Evolutionary conservation across 805 yeast species (phyloP), one percentile per base, ranked within the genome.

Genomic region (Candida chauliodis): DNA sequence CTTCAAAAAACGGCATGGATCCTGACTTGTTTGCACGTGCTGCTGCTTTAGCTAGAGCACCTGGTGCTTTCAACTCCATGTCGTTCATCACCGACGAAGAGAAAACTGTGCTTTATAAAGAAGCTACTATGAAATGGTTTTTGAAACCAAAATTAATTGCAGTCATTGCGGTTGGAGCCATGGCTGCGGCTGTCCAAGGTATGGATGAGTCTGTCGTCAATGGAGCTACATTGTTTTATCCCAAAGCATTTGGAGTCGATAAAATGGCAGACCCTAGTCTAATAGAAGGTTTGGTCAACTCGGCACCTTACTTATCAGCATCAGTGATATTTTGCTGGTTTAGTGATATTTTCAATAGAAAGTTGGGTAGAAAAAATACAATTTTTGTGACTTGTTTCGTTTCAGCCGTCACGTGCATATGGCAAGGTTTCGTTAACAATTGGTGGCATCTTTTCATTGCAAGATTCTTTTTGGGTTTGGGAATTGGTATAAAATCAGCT

Each of bases 121-220:
- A 55, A 66, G 74, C 51, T 49, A 65, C 57, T n/a, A 51, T 58
- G 27, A 63, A 52, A 38, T 68, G 71, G 70, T 63, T 63, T 38
- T 71, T 74, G 18, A 78, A 74, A 64, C 16, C 50, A 8, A 76
- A 70, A 42, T 63, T 82, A 48, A 56, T 74, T 44, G 76, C 66
- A 42, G 71, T 75, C 15, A 73, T 77, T 56, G 72, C 79, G 7
- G 60, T 79, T 50, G 78, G 83, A 32, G 80, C 86, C 2, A 64
- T 80, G 67, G 79, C 84, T 37, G 82, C 84, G 3, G 79, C 83
- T 4, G 84, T 80, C 28, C 88, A 81, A 53, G 88, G 88, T 37
- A 79, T 79, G 84, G 88, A 81, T 55, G 84, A 81, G 54, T 73
- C 85, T 5, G 86, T 79, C 8, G 63, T 78, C 42, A 79, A 81